These are phyloP conservation scores for Elaeagnus macrophylla DNA, from an alignment of 306 rosid species.

Conservation along the genomic window DNA sequence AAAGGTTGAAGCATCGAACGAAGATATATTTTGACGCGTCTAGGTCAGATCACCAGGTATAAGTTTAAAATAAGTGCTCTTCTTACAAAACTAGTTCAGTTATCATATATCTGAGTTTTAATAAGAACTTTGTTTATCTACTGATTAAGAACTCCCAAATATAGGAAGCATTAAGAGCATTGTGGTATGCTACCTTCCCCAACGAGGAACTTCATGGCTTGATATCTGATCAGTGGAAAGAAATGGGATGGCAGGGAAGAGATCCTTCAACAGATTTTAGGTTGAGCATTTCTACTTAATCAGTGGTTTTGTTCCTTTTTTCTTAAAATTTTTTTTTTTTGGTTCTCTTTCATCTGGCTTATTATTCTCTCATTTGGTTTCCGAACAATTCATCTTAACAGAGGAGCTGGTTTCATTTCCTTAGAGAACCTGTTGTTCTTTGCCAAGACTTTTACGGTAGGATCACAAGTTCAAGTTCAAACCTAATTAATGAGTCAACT, in stretches of 20 bases:
- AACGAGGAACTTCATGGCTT: conserved; percentile 62
- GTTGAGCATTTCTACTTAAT: conserved; percentile 30
- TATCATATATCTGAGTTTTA: neutral
- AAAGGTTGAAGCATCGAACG: conserved; percentile 56
- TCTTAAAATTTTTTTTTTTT: conserved; percentile 1
- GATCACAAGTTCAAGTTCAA: conserved; percentile 16
- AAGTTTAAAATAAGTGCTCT: neutral
- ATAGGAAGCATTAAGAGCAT: conserved; percentile 78
- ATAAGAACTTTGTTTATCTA: neutral
- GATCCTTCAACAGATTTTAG: conserved; percentile 96
- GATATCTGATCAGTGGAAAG: conserved; percentile 93
- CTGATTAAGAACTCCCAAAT: conserved; percentile 22
- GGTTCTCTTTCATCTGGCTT: conserved; percentile 2
- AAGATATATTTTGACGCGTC: conserved; percentile 67
- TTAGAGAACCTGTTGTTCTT: conserved; percentile 89
- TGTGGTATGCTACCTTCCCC: conserved; percentile 73
- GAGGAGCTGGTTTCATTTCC: conserved; percentile 90
- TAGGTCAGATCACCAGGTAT: conserved; percentile 69
- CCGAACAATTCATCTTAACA: conserved; percentile 25
- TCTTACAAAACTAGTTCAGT: neutral
- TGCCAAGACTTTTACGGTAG: conserved; percentile 67
- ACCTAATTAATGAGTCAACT: no score
- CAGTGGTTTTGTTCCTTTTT: no score
- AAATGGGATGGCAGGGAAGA: conserved; percentile 98
- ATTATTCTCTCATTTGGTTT: conserved; percentile 4